Base-by-base conservation (phyloP, 352 stramenopile species). In the Peronospora tabacina region DNA sequence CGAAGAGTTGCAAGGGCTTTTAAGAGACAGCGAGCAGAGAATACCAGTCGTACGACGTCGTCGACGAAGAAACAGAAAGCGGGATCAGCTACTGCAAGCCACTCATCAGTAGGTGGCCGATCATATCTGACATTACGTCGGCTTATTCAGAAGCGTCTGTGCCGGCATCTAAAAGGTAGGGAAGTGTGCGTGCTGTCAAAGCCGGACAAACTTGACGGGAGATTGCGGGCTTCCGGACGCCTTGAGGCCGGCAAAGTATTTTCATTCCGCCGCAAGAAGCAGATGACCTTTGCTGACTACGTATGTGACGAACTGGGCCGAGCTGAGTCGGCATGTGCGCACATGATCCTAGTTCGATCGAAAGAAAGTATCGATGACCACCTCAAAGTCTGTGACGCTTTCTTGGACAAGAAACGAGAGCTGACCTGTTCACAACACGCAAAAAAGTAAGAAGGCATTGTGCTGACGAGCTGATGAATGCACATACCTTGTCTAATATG, bases 291-390 rank as follows among this genome's bases (percentile, higher is more conserved):
- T 44, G 64, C 75, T 7, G 77, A 87, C 32, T 90, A 69, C 44
- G 80, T 87, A 15, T 34, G 59, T 15, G 49, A 66, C 22, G 64
- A 72, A 37, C 45, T 85, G 29, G 64, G 71, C 0, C 58, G 58
- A 13, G 61, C 63, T 11, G 63, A 74, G 19, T 85, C 78, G 5
- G 71, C 80, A 5, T 91, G 80, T 41, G 60, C 61, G 22, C 75
- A 91, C 63, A 72, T 91, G 42, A 87, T 75, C 33, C 60, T 91
- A 17, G 56, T 87, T 5, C 50, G 58, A 24, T 66, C 68, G 11
- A 63, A 38, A 13, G 63, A 86, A 49, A 85, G 61, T 55, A 85
- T 91, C 49, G 80, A 91, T 56, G 59, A 75, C 24, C 80, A 91
- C 36, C 36, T 89, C 37, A 65, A 75, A 37, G 67, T 79, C 20